These are phyloP conservation scores for Cadophora luteo-olivacea DNA, from an alignment of 2,329 filamentous ascomycete species.

Conservation along the genomic window DNA sequence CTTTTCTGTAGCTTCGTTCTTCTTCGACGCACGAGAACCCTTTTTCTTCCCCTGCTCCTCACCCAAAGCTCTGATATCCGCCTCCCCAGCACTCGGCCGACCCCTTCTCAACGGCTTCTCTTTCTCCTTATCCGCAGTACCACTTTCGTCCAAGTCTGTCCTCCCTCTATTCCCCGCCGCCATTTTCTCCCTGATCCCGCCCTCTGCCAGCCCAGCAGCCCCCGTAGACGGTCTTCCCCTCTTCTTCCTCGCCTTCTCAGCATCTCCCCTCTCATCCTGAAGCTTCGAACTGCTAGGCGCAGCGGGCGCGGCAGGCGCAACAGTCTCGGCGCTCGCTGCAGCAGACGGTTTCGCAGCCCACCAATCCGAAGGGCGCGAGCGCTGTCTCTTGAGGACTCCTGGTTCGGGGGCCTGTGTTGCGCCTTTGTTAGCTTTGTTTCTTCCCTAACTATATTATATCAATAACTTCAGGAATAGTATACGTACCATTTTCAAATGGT, in stretches of 20 bases:
- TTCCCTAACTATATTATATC: background rate
- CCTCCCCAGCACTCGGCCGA: conserved; percentile 14
- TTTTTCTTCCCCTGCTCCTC: conserved; percentile 1
- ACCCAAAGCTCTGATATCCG: conserved; percentile 1
- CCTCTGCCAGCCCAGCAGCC: background rate
- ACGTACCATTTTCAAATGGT: background rate
- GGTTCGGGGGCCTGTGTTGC: conserved; percentile 34
- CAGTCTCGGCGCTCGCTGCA: conserved; percentile 14
- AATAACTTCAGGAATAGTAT: background rate
- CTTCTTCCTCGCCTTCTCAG: background rate
- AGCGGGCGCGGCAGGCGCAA: background rate
- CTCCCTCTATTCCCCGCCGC: conserved; percentile 21
- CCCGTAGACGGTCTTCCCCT: background rate
- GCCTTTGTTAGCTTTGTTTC: background rate
- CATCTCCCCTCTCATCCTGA: background rate
- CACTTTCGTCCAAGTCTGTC: background rate
- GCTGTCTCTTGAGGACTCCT: conserved; percentile 37
- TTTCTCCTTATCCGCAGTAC: background rate
- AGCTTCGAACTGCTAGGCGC: background rate
- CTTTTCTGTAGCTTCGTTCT: conserved; percentile 1
- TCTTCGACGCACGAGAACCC: background rate
- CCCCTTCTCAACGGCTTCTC: conserved; percentile 16
- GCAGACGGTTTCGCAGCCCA: conserved; percentile 35
- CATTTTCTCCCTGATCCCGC: conserved; percentile 11
- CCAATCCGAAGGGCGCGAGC: conserved; percentile 40